Evolutionary conservation across 306 rosid genomes (phyloP).

Genomic region (Fragaria vesca): DNA sequence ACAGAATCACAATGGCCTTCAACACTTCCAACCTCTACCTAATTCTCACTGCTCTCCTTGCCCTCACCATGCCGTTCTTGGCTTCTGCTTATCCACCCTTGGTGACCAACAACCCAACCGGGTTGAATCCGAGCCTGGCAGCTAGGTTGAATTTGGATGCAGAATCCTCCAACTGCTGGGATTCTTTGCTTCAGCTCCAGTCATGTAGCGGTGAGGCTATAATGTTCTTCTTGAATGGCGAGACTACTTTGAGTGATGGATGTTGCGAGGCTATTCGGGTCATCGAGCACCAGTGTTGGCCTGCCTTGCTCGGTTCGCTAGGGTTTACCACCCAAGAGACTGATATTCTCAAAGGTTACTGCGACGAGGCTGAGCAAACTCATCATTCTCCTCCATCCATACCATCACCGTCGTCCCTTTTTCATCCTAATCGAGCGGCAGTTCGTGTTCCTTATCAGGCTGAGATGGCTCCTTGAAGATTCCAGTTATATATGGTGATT

Average conservation of each 20-base stretch:
- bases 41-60: neutral
- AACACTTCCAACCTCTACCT: neutral
- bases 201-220: conserved; percentile 49
- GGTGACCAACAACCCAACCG: neutral
- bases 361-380: conserved; percentile 30
- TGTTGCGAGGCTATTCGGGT: conserved; percentile 47
- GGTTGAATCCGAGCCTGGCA: neutral
- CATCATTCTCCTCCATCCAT: conserved; percentile 14
- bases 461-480: neutral
- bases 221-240: conserved; percentile 44
- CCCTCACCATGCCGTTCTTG: neutral
- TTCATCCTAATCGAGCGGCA: neutral
- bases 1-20: neutral
- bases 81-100: neutral
- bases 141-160: conserved; percentile 40
- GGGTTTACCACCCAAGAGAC: conserved; percentile 52
- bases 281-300: conserved; percentile 56
- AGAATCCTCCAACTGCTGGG: conserved; percentile 46
- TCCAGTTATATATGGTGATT: neutral
- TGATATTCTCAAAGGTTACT: conserved; percentile 39
- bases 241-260: conserved; percentile 36
- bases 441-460: neutral
- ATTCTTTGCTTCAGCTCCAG: conserved; percentile 41
- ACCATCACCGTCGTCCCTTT: neutral
- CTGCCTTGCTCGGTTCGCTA: conserved; percentile 37